Evolutionary conservation across 2,329 filamentous ascomycete species (phyloP), one percentile per base, ranked within the genome.

Genomic region (Penicillium digitatum): DNA sequence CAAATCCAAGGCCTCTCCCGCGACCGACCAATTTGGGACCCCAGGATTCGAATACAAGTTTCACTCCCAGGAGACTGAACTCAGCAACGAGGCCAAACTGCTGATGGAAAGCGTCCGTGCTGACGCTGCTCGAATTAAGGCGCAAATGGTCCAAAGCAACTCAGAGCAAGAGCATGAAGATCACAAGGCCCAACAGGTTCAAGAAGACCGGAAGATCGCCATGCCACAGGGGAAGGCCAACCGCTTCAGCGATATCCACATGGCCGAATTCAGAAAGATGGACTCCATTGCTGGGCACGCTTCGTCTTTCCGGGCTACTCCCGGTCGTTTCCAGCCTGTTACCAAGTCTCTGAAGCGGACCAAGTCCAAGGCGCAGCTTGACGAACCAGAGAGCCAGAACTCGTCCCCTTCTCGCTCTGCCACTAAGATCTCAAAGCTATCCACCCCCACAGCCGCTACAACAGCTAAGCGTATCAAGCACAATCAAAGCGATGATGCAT

Each of bases 231-330:
- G 89, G 63, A 92, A 87, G 70, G 82, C 84, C 48, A 79, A 86
- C 46, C 87, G 93, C 43, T 97, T 87, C 75, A 96, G 90, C 69
- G 87, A 90, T 59, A 86, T 84, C 35, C 93, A 97, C 71, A 88
- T 89, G 83, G 85, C 87, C 47, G 84, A 93, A 67, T 96, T 97
- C 77, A 90, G 90, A 75, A 97, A 95, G 79, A 96, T 97, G 93
- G 91, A 96, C 70, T 96, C 92, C 2, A 96, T 97, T 68, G 89
- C 85, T 40, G 87, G 87, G 59, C 92, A 96, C 70, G 81, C 90
- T 9, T 95, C 92, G 11, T 83, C 87, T 16, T 94, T 80, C 76
- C 63, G 84, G 77, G 69, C 74, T 73, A 48, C 76, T 69, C 63
- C 77, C 67, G 66, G 79, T 50, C 73, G 71, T 48, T 72, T 74